Evolutionary conservation across 1,284 basidiomycete species (phyloP).

Genomic region (Rhodotorula sp.): DNA sequence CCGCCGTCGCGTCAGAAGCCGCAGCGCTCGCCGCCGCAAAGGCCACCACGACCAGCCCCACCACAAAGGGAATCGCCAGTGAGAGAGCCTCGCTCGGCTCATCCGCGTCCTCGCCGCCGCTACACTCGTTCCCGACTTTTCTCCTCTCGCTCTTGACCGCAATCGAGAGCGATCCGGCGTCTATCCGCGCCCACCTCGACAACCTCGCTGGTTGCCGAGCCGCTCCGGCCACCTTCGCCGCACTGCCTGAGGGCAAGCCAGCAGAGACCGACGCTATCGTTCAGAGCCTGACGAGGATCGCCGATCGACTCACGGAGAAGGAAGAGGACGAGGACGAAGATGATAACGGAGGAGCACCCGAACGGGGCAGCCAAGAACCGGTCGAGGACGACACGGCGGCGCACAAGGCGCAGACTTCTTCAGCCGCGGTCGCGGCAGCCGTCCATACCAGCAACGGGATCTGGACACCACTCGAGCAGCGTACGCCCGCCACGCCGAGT

Average conservation of each 20-base stretch:
- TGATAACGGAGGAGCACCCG: too few relatives aligned
- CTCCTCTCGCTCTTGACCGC: constrained; percentile 44
- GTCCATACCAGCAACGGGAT: background rate
- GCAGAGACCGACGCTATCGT: constrained; percentile 40
- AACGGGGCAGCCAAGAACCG: background rate
- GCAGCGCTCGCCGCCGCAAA: background rate
- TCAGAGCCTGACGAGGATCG: constrained; percentile 22
- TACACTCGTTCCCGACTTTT: constrained; percentile 41
- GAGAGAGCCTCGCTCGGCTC: constrained; percentile 6
- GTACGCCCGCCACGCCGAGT: background rate
- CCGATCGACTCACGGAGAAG: constrained; percentile 19
- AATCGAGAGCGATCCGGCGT: constrained; percentile 41
- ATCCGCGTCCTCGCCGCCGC: constrained; percentile 13
- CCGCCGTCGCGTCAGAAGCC: background rate
- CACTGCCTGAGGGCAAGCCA: constrained; percentile 24
- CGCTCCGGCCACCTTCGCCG: constrained; percentile 28
- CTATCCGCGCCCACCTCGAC: constrained; percentile 37
- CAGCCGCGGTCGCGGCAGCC: background rate
- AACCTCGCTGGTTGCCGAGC: constrained; percentile 31
- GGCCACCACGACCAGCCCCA: background rate
- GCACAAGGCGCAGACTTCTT: background rate
- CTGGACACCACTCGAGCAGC: background rate
- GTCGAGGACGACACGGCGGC: background rate
- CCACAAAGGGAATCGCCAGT: background rate
- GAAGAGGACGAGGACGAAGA: background rate